Base-by-base conservation (phyloP, 179 eudicot species). In the Silene coronaria region DNA sequence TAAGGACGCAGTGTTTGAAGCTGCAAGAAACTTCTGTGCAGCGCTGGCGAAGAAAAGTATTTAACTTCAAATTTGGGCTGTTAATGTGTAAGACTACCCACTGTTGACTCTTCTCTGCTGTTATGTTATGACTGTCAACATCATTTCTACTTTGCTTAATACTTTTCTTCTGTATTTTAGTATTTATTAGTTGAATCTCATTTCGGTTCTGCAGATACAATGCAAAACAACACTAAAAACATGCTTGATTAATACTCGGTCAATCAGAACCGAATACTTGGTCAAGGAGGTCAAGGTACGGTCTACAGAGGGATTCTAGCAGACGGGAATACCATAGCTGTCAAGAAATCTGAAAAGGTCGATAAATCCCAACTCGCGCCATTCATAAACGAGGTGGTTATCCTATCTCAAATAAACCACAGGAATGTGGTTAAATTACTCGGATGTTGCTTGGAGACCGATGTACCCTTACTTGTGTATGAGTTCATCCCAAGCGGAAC, bases 261-360 rank as follows among this genome's bases (percentile, higher is more conserved):
- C 70, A 80, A 88, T 59, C 55, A 65, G 26, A 72, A 79, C 77
- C 75, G 77, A 45, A 80, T 88, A 72, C 75, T 88, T 10, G 89
- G 91, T 14, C 83, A 80, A 76, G 89, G 91, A 38, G 88, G 90
- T 22, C 85, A 72, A 79, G 85, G 82, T 24, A 82, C 84, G 0
- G 82, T 85, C 19, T 85, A 77, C 74, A 85, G 82, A 75, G 88
- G 86, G n/a, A 75, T 79, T 75, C 16, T 86, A 14, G 51, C 67
- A 3, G 83, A 86, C 27, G 79, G 84, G 38, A 80, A 53, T 17
- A 71, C 82, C 21, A 70, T 86, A 6, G 85, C 85, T 0, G 69
- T 82, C 1, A 86, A 84, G 63, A 84, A 80, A 67, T 84, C 89
- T 2, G 80, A 80, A 19, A 55, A 51, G 34, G 81, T 79, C 3